Evolutionary conservation across 2,329 filamentous ascomycete species (phyloP).

Genomic region (Cladophialophora immunda): DNA sequence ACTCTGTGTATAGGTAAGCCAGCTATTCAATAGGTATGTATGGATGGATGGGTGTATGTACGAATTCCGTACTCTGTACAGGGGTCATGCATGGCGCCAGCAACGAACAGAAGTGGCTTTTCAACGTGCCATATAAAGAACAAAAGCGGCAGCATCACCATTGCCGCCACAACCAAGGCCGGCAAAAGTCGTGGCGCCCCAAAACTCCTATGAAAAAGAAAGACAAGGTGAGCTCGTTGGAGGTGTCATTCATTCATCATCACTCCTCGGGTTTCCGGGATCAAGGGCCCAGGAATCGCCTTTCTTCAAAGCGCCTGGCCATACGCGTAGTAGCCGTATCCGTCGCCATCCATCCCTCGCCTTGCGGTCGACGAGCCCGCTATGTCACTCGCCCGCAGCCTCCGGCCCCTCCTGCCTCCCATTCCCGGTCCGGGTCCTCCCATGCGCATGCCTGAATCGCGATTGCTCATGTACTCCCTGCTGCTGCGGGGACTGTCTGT

Average conservation of each 20-base stretch:
- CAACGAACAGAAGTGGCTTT: no score
- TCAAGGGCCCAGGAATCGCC: neutral
- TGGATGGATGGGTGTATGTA: no score
- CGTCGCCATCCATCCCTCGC: neutral
- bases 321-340: slow-evolving; percentile 1
- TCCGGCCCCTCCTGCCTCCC: neutral
- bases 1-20: no score
- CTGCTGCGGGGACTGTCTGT: slow-evolving; percentile 21
- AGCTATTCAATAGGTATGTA: no score
- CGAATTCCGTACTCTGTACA: no score
- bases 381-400: slow-evolving; percentile 26
- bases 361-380: slow-evolving; percentile 1
- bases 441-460: slow-evolving; percentile 12
- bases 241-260: neutral
- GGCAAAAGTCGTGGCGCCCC: neutral
- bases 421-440: neutral
- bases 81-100: no score
- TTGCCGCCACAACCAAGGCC: neutral
- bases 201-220: neutral
- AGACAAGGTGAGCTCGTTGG: neutral
- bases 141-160: no score
- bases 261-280: neutral
- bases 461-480: slow-evolving; percentile 10
- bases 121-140: no score
- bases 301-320: slow-evolving; percentile 16